Percentiles rank a stretch among this genome's conserved stretches.
These are phyloP conservation scores for Kitagawia praeruptora DNA, from an alignment of 129 eudicot species.

Conservation along the genomic window DNA sequence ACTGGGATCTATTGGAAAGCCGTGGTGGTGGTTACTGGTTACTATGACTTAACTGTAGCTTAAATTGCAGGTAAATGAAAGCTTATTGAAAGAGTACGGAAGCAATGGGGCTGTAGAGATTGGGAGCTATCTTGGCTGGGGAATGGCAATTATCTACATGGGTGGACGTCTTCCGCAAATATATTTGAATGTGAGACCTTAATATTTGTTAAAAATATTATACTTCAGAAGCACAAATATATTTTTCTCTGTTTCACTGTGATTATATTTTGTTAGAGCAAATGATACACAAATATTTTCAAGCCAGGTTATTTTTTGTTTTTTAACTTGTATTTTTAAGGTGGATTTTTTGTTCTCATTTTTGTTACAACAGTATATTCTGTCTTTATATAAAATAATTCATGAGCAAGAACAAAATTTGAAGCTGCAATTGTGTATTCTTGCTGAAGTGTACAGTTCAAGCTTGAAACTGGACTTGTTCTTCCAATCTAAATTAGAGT, in stretches of 20 bases:
- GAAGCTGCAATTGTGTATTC: not conserved
- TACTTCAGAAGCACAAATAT: not conserved
- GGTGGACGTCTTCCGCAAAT: conserved; percentile 89
- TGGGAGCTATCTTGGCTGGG: conserved; percentile 76
- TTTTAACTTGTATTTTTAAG: not conserved
- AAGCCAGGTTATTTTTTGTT: not conserved
- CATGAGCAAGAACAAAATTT: not conserved
- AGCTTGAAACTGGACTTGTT: not conserved
- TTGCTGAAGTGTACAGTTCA: not conserved
- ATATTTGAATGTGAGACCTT: conserved; percentile 45
- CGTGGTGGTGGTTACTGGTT: not conserved
- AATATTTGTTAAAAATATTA: not conserved
- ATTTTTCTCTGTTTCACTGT: not conserved
- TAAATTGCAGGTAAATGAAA: conserved; percentile 36
- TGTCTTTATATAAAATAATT: not conserved
- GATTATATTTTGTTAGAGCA: not conserved
- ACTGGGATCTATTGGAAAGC: not conserved
- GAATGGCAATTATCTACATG: conserved; percentile 78
- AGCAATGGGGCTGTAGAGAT: conserved; percentile 27
- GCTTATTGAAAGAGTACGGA: conserved; percentile 20
- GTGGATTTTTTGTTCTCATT: not conserved
- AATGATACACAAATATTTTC: not conserved
- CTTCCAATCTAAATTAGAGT: not conserved
- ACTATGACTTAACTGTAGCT: conserved; percentile 3
- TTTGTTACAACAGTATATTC: not conserved